Base-by-base conservation (phyloP, 2,329 filamentous ascomycete genomes). In the Pseudocercospora fuligena region DNA sequence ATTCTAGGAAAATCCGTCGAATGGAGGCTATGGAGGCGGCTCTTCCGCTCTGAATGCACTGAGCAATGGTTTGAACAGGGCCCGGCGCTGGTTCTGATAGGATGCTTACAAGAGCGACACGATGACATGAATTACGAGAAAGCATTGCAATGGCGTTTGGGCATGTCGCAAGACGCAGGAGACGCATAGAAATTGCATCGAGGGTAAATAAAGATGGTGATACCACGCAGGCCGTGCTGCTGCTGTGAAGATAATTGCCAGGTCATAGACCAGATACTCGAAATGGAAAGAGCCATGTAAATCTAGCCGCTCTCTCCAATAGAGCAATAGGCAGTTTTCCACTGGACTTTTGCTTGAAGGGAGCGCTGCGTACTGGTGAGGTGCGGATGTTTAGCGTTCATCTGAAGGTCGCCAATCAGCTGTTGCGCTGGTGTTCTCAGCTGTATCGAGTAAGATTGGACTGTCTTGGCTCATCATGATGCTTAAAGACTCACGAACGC, bases 1-100 rank as follows among this genome's bases (percentile, higher is more conserved):
- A 57, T 53, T 65, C 51, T 72, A 70, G 66, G 62, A 36, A 53
- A 58, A 62, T 60, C 59, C 31, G 33, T 58, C 56, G n/a, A 31
- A 31, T 11, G 56, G 56, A 40, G 56, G 56, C 56, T 21, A 43
- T 4, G 31, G 56, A 36, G 56, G 56, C 56, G 21, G 31, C 19
- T 43, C 51, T 11, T n/a, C 40, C 19, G 40, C 40, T 5, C 14
- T 43, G 16, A 6, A 6, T 43, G 40, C 16, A 43, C 16, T 43
- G 14, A 11, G 25, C 27, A n/a, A 56, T 56, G 51, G 23, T 27
- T 56, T n/a, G 23, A 31, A n/a, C 51, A 31, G 51, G 5, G 51
- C 23, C 51, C 27, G 25, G 12, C 51, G 51, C 23, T 56, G 27
- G 51, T 25, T n/a, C 4, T 8, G 23, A 8, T 23, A 23, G 47